Evolutionary conservation across 2,329 filamentous ascomycete genomes (phyloP), one percentile per base, ranked within the genome.

Genomic region (Diaporthe vexans): DNA sequence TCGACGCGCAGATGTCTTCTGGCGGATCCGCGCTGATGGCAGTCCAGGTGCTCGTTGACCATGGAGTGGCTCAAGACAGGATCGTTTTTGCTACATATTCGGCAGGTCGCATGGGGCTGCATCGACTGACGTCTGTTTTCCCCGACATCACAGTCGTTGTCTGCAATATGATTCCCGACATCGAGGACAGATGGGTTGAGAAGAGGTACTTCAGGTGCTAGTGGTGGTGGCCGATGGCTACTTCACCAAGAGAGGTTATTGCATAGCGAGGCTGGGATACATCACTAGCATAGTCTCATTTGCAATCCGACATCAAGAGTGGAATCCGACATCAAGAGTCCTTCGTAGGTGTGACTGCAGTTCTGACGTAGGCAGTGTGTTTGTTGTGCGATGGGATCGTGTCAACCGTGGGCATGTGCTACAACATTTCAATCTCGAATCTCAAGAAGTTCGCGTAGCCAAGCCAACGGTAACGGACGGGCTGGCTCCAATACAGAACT

Each of bases 41-140:
- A 0, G 95, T 98, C 56, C 94, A 97, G 80, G 94, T 98, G n/a
- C 86, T 99, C 71, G 91, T 98, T 21, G 97, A 99, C 82, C 95
- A 98, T 80, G 97, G 97, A 15, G 95, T 98, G 9, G 86, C 91
- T 8, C 92, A 97, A 81, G 90, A 94, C 59, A 92, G 89, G 77
- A 98, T 99, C 77, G 94, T 98, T 46, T 93, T 98, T 81, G 95
- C 97, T 52, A 98, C 96, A 4, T 98, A 97, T 81, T 93, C 95
- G 77, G 96, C 95, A 4, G 96, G 96, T 11, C 92, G 92, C 77
- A 91, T 94, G 78, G 97, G 95, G 0, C 82, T 98, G 76, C 95
- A 97, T 80, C 89, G 97, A 76, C 85, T 99, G 79, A 94, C 94
- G 76, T 94, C 93, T 73, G 97, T 98, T 4, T 99, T 97, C 79